Conservation (phyloP, 371 early-diverging fungal genomes). For the Mortierella sp. region DNA sequence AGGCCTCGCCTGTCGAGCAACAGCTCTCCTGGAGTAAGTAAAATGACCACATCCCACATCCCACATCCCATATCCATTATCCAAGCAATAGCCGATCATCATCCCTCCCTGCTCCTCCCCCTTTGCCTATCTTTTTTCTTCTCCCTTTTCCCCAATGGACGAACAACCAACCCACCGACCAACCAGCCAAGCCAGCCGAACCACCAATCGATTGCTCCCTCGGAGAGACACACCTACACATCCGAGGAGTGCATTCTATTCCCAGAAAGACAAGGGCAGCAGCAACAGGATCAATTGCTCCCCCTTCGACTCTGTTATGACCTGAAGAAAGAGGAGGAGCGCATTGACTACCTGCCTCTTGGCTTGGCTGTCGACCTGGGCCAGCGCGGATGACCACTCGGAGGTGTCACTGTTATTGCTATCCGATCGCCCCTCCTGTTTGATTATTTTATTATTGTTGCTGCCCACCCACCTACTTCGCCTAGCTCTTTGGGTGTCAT, state of each 20-base stretch:
- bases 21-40: constrained; percentile 45
- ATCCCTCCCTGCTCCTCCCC: neutral
- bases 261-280: neutral
- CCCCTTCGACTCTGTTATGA: neutral
- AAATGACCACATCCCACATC: neutral
- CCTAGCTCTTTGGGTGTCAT: neutral
- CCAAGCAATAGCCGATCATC: neutral
- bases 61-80: neutral
- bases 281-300: neutral
- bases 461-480: neutral
- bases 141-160: neutral
- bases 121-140: neutral
- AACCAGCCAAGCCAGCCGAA: neutral
- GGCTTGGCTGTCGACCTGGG: neutral
- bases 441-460: neutral
- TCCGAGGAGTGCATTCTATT: neutral
- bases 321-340: neutral
- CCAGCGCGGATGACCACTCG: constrained; percentile 1
- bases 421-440: neutral
- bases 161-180: neutral
- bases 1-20: constrained; percentile 46
- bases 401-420: neutral
- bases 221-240: neutral
- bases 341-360: neutral
- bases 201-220: neutral